Percentiles rank a stretch among this genome's conserved stretches.
These are phyloP conservation scores for Glycyrrhiza uralensis DNA, from an alignment of 306 rosid genomes.

Conservation along the genomic window DNA sequence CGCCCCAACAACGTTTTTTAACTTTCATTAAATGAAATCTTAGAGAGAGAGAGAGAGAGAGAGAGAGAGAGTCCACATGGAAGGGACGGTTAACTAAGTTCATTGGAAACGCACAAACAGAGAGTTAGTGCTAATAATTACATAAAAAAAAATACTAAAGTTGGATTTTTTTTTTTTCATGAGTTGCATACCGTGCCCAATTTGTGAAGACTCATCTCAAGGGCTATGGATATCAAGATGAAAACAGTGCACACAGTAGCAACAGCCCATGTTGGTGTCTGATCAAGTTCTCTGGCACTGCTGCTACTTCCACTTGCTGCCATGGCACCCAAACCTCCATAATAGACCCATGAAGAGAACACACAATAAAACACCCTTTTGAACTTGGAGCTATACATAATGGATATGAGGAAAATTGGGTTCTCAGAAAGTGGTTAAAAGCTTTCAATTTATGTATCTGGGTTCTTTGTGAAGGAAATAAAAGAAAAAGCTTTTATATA, in stretches of 20 bases:
- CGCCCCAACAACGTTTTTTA: not conserved
- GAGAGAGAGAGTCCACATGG: not conserved
- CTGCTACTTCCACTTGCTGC: constrained; percentile 38
- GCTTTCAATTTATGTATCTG: not conserved
- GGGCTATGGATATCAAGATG: constrained; percentile 53
- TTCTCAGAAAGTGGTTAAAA: not conserved
- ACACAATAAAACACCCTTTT: not conserved
- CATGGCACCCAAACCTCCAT: constrained; percentile 42
- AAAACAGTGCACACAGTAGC: constrained; percentile 76
- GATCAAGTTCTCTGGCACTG: constrained; percentile 52
- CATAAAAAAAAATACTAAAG: not conserved
- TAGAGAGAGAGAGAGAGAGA: too few relatives aligned
- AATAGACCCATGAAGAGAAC: not conserved
- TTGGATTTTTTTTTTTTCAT: not conserved
- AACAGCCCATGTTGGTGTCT: constrained; percentile 95
- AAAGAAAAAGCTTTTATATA: not conserved
- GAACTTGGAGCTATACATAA: not conserved
- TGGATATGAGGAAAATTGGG: too few relatives aligned
- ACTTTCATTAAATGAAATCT: not conserved
- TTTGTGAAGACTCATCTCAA: constrained; percentile 74
- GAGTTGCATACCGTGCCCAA: constrained; percentile 46
- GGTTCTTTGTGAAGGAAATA: not conserved
- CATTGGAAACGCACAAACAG: not conserved
- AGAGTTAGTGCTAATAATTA: not conserved
- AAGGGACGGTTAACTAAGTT: not conserved